Evolutionary conservation across 2,329 filamentous ascomycete genomes (phyloP), one percentile per base, ranked within the genome.

Genomic region (Hypoxylon sp.): DNA sequence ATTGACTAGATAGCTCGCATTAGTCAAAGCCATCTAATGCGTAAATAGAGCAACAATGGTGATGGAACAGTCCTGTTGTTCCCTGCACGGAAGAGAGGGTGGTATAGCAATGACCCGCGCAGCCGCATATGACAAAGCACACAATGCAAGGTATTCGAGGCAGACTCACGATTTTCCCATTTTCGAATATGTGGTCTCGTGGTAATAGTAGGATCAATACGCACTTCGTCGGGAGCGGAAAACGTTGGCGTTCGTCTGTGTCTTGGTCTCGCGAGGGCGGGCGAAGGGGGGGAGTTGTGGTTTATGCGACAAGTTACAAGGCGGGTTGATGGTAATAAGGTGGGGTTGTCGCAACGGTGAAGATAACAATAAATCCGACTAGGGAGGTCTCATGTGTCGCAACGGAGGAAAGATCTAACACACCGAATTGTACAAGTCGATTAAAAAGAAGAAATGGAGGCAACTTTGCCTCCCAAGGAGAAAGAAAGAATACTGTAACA

Each of bases 1-100:
- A 98, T 86, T 98, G 96, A 83, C 96, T 99, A 78, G 16, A 52
- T 32, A 64, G 43, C 16, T 56, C 45, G 32, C n/a, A 19, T 65
- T 48, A 68, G 66, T 50, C 47, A 50, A 39, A 53, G 30, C 23
- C 29, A 3, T n/a, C 5, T 11, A 21, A n/a, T 19, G 25, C 29
- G 34, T 30, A n/a, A 47, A 47, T 12, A 19, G 21, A 21, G 11
- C 4, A 58, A 52, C 32, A 55, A 55, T 63, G 60, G 51, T 50
- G 45, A 66, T 39, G 47, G 30, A 54, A 50, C 48, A 37, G 47
- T 37, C 47, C 32, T 39, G 53, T 23, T 45, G 23, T 53, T 53
- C 30, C 46, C 29, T 46, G 46, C 48, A 48, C n/a, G 16, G 29
- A 55, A 51, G 54, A 34, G 34, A 41, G 34, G 60, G 57, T 64